phyloP scores from a whole-genome alignment of 208 protist genomes.

The Crithidia thermophila region DNA sequence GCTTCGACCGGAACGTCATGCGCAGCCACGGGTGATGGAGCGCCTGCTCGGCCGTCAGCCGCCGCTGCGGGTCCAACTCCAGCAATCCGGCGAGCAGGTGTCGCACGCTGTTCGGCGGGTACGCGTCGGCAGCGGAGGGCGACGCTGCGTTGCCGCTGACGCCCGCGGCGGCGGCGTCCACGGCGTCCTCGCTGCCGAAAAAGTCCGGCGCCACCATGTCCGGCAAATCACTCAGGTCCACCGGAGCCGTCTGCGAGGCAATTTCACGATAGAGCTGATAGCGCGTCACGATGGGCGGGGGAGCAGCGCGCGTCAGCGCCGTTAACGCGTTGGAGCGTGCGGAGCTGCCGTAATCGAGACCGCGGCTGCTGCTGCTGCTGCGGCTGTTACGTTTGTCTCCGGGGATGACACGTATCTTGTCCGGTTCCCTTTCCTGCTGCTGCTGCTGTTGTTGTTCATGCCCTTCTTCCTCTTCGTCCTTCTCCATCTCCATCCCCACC shows the following conservation, averaged over 20 bases:
- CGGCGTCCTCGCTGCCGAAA: background rate
- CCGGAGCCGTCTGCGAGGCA: slow-evolving; percentile 39
- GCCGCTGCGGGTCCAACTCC: slow-evolving; percentile 55
- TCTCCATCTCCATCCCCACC: too few species aligned
- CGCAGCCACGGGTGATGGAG: slow-evolving; percentile 73
- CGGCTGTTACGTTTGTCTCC: too few species aligned
- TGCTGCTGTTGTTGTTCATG: too few species aligned
- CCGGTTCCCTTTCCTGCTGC: too few species aligned
- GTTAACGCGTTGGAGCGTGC: too few species aligned
- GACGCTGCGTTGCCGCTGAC: background rate
- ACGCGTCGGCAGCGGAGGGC: slow-evolving; percentile 5
- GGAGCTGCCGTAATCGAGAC: background rate
- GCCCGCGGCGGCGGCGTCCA: background rate
- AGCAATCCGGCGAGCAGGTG: slow-evolving; percentile 66
- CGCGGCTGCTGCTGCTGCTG: background rate
- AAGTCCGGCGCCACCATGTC: slow-evolving; percentile 32
- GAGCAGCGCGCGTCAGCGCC: too few species aligned
- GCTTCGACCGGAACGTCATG: slow-evolving; percentile 38
- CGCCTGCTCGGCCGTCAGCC: slow-evolving; percentile 69
- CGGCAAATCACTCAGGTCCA: slow-evolving; percentile 58
- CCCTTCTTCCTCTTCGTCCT: background rate
- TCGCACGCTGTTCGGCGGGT: slow-evolving; percentile 46
- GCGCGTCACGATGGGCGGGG: slow-evolving; percentile 34
- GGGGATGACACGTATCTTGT: too few species aligned
- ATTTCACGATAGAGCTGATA: slow-evolving; percentile 81